Conservation (phyloP, 345 rosid genomes). For the Gossypium anomalum region DNA sequence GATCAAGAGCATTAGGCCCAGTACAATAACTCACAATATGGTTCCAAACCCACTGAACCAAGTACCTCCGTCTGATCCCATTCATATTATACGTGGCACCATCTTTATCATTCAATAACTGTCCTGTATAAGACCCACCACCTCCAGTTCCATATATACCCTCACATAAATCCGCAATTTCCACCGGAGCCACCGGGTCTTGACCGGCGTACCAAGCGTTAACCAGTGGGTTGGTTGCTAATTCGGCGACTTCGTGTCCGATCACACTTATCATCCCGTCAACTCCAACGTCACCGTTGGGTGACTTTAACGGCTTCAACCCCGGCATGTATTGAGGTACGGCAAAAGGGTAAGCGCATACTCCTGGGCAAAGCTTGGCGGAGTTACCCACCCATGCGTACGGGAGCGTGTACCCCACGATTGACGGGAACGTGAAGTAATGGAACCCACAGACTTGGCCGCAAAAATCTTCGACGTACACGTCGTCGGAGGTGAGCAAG, state of each 20-base stretch:
- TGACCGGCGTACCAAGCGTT: conserved; percentile 97
- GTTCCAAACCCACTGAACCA: conserved; percentile 98
- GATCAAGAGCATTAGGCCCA: conserved; percentile 93
- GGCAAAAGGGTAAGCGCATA: conserved; percentile 93
- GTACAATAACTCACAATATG: conserved; percentile 71
- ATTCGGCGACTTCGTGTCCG: conserved; percentile 92
- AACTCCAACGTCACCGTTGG: conserved; percentile 81
- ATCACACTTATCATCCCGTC: conserved; percentile 98
- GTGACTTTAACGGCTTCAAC: conserved; percentile 61
- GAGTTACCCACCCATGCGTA: conserved; percentile 99
- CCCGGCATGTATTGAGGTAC: conserved; percentile 66
- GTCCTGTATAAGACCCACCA: conserved; percentile 95
- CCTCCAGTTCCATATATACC: conserved; percentile 97
- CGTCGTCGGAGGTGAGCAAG: conserved; percentile 77
- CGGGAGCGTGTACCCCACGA: conserved; percentile 87
- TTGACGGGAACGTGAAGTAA: conserved; percentile 92
- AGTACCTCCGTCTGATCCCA: conserved; percentile 74
- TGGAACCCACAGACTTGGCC: conserved; percentile 95
- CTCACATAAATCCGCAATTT: conserved; percentile 93
- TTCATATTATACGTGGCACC: conserved; percentile 89
- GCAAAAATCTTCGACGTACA: conserved; percentile 93
- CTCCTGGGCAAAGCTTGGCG: conserved; percentile 78
- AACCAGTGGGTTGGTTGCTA: conserved; percentile 87
- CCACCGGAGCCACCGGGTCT: conserved; percentile 88
- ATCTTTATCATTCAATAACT: conserved; percentile 51